Evolutionary conservation across 768 basidiomycete species (phyloP), one percentile per base, ranked within the genome.

Genomic region (Mrakia blollopis): DNA sequence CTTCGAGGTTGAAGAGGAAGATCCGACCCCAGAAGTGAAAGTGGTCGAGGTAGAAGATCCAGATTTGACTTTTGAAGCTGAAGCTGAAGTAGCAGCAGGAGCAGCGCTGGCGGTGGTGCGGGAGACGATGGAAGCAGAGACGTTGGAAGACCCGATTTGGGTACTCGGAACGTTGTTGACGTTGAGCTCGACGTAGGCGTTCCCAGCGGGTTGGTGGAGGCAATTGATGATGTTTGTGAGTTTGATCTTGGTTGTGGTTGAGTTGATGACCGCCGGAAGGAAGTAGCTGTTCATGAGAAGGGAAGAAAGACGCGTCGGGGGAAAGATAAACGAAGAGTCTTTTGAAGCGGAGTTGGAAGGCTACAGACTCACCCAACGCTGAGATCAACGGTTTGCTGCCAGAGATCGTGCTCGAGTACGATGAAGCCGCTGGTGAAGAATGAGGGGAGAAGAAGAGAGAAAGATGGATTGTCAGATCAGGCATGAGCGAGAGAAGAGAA

Each of bases 341-440:
- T 3, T 52, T n/a, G 21, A 9, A 21, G 10, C 52, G 6, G 18
- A 54, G 52, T 21, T 54, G 52, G 25, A 23, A 9, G 93, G n/a
- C n/a, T n/a, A 23, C 94, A 87, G 81, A 94, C 89, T 85, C 94
- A 70, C 44, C 63, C 63, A 16, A 75, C 74, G 50, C 69, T 60
- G 11, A 71, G 60, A 41, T 77, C 65, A 9, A 77, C 76, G 6
- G 76, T 70, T 5, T 39, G 25, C 10, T 39, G 39, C 39, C 72
- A 52, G 32, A 77, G 86, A 83, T 94, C 93, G 76, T 84, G 85
- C 83, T 92, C 91, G 50, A 96, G 87, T 71, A 92, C 91, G 80
- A 95, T 92, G 86, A 86, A 95, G 94, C 93, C 93, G n/a, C 23
- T 54, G 52, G n/a, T n/a, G n/a, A n/a, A n/a, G n/a, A n/a, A n/a